A percentile compares a stretch with the other conserved stretches of the same genome.
These are phyloP conservation scores for Rhizophagus clarus DNA, from an alignment of 192 early-diverging fungal genomes.

Conservation along the genomic window DNA sequence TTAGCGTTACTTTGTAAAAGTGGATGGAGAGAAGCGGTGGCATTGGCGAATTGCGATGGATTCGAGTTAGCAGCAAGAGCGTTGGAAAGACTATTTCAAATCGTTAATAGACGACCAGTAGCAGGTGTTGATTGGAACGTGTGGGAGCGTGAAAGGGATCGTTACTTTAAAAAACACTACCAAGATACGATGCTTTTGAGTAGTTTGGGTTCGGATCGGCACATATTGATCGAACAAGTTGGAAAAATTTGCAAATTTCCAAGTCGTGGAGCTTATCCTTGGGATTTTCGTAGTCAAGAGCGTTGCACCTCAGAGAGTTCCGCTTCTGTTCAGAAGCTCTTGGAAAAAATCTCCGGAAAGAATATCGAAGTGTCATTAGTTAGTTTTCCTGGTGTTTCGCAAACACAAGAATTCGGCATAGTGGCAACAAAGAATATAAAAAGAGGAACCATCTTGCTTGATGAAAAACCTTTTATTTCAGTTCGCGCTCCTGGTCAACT, in stretches of 20 bases:
- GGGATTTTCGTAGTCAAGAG: constrained; percentile 9
- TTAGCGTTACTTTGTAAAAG: not conserved
- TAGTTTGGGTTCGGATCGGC: not conserved
- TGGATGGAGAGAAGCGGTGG: not conserved
- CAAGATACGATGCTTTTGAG: not conserved
- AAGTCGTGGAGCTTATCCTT: not conserved
- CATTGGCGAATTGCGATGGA: not conserved
- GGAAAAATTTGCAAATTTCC: not conserved
- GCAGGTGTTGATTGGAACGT: not conserved
- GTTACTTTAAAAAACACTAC: not conserved
- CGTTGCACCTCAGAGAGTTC: not conserved
- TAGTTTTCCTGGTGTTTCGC: not conserved
- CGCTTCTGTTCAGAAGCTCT: constrained; percentile 1
- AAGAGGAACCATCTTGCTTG: not conserved
- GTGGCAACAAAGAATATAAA: not conserved
- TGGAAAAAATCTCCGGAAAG: not conserved
- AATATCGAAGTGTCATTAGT: not conserved
- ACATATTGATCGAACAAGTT: not conserved
- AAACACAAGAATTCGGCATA: not conserved
- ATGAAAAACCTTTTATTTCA: not conserved
- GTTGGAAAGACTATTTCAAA: not conserved
- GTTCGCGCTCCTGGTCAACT: constrained; percentile 1
- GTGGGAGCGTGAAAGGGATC: not conserved
- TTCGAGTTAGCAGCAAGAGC: not conserved
- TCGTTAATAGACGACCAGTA: not conserved